Base-by-base conservation (phyloP, 176 grass and related monocot genomes). In the Coix lacrymajobi region DNA sequence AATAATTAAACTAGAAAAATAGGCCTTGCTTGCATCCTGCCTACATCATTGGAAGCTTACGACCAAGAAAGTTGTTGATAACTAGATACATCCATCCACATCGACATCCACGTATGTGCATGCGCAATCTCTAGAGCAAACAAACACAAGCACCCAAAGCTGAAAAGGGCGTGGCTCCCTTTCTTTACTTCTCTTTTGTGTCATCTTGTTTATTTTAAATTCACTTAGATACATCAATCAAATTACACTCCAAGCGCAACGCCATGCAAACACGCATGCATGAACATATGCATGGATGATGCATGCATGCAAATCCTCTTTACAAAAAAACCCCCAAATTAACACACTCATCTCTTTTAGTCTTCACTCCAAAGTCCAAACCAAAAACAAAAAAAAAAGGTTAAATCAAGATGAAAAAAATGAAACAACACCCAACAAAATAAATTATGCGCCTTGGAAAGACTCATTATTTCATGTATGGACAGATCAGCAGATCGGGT, bases 391-490 rank as follows among this genome's bases (percentile, higher is more conserved):
- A 66, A 16, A 16, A 16, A 15, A 73, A 33, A 33, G 30, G 8
- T 61, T 44, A 81, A 87, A 76, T 31, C 25, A 17, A 78, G 17
- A 86, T 22, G 30, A 87, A 74, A 31, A 56, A 24, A 64, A 61
- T 13, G 19, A 49, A 86, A 89, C 15, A 86, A 89, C 15, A 56
- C 67, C 69, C 61, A 89, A 63, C 36, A 87, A 56, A 94, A 94
- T 94, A 91, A 91, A 85, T 79, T 89, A 91, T 10, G 22, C 17
- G 36, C 31, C 22, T 79, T 89, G 32, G 62, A 87, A 85, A 91
- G 82, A 81, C 83, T 89, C 90, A 75, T 90, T 92, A 94, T 91
- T 94, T 89, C 46, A 54, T 75, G 79, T 83, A 82, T 88, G 32
- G 54, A 73, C 84, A 90, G 68, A 80, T 73, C 40, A 60, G 56